A percentile compares a stretch with the other conserved stretches of the same genome.
Conservation (phyloP, 352 stramenopile species). For the Phytopythium boreale region DNA sequence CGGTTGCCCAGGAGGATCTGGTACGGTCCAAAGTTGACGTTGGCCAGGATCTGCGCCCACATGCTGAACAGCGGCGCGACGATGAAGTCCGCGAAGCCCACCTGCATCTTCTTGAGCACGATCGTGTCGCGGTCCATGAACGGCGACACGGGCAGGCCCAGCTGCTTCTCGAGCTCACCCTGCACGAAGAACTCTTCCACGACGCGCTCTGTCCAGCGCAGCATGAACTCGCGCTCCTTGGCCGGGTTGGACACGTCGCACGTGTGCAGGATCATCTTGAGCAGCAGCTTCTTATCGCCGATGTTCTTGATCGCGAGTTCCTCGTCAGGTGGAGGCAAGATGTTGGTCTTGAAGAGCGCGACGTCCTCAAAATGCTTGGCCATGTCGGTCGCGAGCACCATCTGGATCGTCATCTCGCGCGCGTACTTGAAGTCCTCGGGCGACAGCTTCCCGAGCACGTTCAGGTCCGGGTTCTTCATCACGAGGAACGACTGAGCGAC, state of each 20-base stretch:
- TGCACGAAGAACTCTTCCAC: constrained; percentile 96
- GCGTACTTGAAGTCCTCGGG: constrained; percentile 83
- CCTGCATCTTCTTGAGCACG: constrained; percentile 91
- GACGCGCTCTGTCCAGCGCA: constrained; percentile 92
- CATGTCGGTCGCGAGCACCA: constrained; percentile 91
- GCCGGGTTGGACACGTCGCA: constrained; percentile 95
- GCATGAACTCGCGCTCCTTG: constrained; percentile 85
- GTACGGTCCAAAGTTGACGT: constrained; percentile 65
- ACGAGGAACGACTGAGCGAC: constrained; percentile 86
- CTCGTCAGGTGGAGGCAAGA: constrained; percentile 60
- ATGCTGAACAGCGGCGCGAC: constrained; percentile 85
- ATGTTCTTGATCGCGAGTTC: constrained; percentile 79
- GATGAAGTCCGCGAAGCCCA: constrained; percentile 95
- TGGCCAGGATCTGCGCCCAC: constrained; percentile 78
- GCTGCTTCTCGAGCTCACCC: constrained; percentile 93
- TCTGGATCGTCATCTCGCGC: constrained; percentile 88
- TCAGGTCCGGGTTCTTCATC: constrained; percentile 88
- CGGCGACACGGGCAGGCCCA: constrained; percentile 85
- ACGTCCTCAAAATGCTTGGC: constrained; percentile 88
- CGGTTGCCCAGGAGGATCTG: constrained; percentile 70
- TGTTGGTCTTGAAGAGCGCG: constrained; percentile 85
- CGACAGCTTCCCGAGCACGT: constrained; percentile 74
- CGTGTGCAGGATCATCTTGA: constrained; percentile 90
- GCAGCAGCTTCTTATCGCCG: constrained; percentile 83
- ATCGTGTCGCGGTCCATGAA: constrained; percentile 93